Percentiles rank a stretch among this genome's conserved stretches.
phyloP scores from a whole-genome alignment of 345 rosid genomes.

The Salix dunnii region DNA sequence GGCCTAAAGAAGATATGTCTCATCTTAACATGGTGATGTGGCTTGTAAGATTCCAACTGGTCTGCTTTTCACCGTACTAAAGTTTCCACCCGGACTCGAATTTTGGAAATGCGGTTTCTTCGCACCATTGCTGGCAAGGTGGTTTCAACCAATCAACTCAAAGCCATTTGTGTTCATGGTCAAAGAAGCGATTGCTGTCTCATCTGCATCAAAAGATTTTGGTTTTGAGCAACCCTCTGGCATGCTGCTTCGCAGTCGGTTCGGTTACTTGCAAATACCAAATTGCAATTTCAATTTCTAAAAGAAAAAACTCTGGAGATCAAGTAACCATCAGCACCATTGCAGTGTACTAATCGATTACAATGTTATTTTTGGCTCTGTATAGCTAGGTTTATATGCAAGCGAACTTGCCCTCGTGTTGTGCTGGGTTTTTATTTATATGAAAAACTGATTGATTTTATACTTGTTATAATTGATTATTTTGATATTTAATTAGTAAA shows the following conservation, averaged over 20 bases:
- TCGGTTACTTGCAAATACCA: background rate
- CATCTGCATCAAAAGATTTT: background rate
- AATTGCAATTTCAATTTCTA: background rate
- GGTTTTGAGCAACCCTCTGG: background rate
- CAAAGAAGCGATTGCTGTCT: background rate
- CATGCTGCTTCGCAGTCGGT: background rate
- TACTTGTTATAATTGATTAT: too few species aligned
- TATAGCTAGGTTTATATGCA: background rate
- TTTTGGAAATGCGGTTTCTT: background rate
- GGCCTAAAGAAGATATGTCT: background rate
- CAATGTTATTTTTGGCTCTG: slow-evolving; percentile 2
- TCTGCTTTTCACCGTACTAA: background rate
- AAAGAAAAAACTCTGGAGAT: background rate
- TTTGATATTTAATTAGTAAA: too few species aligned
- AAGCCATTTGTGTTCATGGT: background rate
- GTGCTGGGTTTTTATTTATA: too few species aligned
- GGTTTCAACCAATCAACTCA: background rate
- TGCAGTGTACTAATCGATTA: background rate
- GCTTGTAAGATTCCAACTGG: background rate
- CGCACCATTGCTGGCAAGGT: background rate
- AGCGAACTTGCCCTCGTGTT: too few species aligned
- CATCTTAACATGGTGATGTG: background rate
- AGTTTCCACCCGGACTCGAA: background rate
- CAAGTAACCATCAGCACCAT: background rate
- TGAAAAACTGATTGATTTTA: too few species aligned